These are phyloP conservation scores for Herpetomonas tarakana DNA, from an alignment of 208 protist genomes.

Conservation along the genomic window DNA sequence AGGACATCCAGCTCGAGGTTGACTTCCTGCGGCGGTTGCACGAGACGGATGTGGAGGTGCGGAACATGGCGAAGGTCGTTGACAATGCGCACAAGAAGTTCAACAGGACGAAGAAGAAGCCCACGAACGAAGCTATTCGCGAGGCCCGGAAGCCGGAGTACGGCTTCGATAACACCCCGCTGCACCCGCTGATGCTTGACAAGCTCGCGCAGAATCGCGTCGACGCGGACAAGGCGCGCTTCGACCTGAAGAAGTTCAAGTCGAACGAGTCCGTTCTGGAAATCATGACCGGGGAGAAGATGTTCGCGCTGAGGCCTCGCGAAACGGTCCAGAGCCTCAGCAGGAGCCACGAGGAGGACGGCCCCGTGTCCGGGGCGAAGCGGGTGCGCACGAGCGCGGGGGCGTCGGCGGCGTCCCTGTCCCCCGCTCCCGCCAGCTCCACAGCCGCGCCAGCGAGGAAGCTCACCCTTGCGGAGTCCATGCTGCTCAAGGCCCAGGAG, in stretches of 20 bases:
- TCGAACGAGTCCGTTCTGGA: conserved; percentile 82
- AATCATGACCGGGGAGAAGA: conserved; percentile 73
- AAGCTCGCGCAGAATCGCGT: conserved; percentile 44
- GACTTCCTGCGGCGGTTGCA: conserved; percentile 75
- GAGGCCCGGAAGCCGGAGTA: conserved; percentile 75
- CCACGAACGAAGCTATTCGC: conserved; percentile 86
- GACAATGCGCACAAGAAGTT: conserved; percentile 90
- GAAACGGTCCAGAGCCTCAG: conserved; percentile 64
- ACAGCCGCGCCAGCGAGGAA: conserved; percentile 23
- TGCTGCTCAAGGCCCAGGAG: conserved; percentile 79
- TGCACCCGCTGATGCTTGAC: conserved; percentile 86
- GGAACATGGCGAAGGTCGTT: conserved; percentile 76
- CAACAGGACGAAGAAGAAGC: conserved; percentile 86
- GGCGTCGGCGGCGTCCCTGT: neutral
- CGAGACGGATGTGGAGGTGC: conserved; percentile 68
- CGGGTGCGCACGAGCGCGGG: neutral
- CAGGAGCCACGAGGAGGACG: conserved; percentile 12
- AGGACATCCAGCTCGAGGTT: conserved; percentile 83
- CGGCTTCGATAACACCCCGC: conserved; percentile 67
- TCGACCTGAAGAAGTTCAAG: conserved; percentile 79
- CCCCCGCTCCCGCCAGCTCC: neutral
- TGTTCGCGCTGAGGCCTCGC: conserved; percentile 58
- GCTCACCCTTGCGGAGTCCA: conserved; percentile 68
- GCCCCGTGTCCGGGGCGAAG: no score
- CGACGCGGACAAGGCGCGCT: conserved; percentile 58